Percentiles rank a stretch among this genome's conserved stretches.
These are phyloP conservation scores for Aspergillus quadrilineatus DNA, from an alignment of 2,329 filamentous ascomycete genomes.

Conservation along the genomic window DNA sequence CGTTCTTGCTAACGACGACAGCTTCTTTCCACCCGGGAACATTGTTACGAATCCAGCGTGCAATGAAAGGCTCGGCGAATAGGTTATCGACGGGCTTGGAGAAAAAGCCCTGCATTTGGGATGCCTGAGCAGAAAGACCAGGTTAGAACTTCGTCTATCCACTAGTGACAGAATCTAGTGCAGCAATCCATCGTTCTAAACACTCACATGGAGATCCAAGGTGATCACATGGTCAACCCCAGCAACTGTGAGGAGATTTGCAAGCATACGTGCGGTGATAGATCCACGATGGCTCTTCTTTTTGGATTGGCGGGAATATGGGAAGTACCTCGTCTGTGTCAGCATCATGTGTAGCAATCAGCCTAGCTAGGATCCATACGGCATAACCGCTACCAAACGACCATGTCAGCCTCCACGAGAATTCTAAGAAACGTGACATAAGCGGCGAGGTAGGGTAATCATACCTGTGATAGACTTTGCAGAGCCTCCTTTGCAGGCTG, in stretches of 20 bases:
- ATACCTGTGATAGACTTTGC: slow-evolving; percentile 94
- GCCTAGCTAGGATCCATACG: slow-evolving; percentile 42
- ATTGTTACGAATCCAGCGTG: slow-evolving; percentile 90
- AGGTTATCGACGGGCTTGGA: slow-evolving; percentile 96
- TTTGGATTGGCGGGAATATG: slow-evolving; percentile 98
- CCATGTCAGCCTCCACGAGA: slow-evolving; percentile 10
- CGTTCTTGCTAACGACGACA: slow-evolving; percentile 97
- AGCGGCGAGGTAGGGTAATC: slow-evolving; percentile 29
- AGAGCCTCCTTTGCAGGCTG: slow-evolving; percentile 95
- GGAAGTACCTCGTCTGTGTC: slow-evolving; percentile 68
- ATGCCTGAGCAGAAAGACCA: slow-evolving; percentile 51
- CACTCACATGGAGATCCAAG: slow-evolving; percentile 78
- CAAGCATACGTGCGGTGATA: slow-evolving; percentile 95
- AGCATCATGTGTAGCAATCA: slow-evolving; percentile 35
- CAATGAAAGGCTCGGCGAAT: slow-evolving; percentile 90
- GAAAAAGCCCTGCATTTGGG: slow-evolving; percentile 99
- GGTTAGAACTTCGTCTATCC: slow-evolving; percentile 21
- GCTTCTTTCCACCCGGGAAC: slow-evolving; percentile 82
- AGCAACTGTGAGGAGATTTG: slow-evolving; percentile 88
- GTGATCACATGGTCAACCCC: slow-evolving; percentile 98
- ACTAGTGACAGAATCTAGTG: slow-evolving; percentile 1
- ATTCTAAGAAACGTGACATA: not conserved
- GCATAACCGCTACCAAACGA: slow-evolving; percentile 43
- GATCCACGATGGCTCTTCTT: slow-evolving; percentile 97
- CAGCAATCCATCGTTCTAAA: slow-evolving; percentile 8